A percentile compares a stretch with the other conserved stretches of the same genome.
These are phyloP conservation scores for Plenodomus lindquistii DNA, from an alignment of 2,329 filamentous ascomycete species.

Conservation along the genomic window DNA sequence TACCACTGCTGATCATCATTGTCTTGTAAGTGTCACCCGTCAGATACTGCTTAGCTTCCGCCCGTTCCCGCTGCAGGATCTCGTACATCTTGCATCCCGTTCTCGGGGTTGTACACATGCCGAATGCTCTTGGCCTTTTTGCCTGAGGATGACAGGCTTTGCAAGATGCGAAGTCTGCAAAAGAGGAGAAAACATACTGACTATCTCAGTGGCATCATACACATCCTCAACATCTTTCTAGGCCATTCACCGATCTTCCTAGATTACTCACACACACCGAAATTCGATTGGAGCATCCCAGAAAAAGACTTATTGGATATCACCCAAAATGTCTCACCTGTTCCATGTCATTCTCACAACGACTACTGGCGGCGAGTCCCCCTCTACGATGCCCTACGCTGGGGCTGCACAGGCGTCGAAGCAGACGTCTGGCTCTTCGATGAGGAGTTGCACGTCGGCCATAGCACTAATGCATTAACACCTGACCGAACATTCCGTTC, in stretches of 20 bases:
- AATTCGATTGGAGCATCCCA: conserved; percentile 49
- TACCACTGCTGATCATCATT: conserved; percentile 27
- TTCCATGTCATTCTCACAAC: conserved; percentile 61
- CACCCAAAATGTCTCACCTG: conserved; percentile 54
- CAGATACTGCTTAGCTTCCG: conserved; percentile 14
- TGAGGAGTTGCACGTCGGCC: conserved; percentile 60
- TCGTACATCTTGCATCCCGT: conserved; percentile 6
- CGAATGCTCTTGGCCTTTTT: not conserved
- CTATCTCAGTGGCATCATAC: conserved; percentile 46
- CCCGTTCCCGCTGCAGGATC: conserved; percentile 8
- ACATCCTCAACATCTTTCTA: conserved; percentile 46
- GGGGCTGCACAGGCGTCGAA: conserved; percentile 60
- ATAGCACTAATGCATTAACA: conserved; percentile 53
- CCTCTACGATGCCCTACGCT: conserved; percentile 58
- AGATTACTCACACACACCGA: conserved; percentile 39
- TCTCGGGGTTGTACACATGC: conserved; percentile 2
- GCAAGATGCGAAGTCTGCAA: not conserved
- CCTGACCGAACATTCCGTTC: conserved; percentile 52
- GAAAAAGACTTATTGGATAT: conserved; percentile 50
- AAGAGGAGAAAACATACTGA: conserved; percentile 12
- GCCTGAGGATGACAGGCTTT: not conserved
- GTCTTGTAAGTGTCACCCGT: conserved; percentile 37
- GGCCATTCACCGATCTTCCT: conserved; percentile 43
- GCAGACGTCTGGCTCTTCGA: conserved; percentile 61
- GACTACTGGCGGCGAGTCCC: conserved; percentile 62